Conservation (phyloP, 148 eudicot species). For the Rhododendron simsii region DNA sequence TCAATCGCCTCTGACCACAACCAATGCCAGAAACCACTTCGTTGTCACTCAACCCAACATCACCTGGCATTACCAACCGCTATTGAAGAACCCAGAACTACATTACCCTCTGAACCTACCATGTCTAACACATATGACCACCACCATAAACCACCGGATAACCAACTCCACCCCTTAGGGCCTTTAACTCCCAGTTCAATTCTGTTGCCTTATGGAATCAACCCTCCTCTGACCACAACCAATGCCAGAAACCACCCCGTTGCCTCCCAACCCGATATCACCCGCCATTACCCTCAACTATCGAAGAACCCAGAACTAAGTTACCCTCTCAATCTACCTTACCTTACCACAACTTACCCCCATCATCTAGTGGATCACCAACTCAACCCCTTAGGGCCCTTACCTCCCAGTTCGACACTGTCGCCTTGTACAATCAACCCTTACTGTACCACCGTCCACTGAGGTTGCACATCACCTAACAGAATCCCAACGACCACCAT, state of each 20-base stretch:
- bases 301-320: background rate
- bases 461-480: background rate
- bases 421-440: background rate
- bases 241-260: background rate
- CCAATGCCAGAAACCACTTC: background rate
- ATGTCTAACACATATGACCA: background rate
- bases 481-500: background rate
- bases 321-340: background rate
- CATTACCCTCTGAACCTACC: background rate
- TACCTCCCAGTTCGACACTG: background rate
- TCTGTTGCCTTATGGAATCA: background rate
- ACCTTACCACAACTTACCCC: background rate
- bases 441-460: background rate
- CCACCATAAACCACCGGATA: background rate
- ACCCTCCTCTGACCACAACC: background rate
- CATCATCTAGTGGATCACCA: background rate
- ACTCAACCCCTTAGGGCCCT: background rate
- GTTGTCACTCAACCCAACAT: background rate
- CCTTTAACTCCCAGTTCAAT: background rate
- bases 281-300: background rate
- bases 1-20: background rate
- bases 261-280: background rate
- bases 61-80: background rate
- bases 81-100: background rate
- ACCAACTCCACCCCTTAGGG: background rate